Evolutionary conservation across 225 moss, liverwort and hornwort genomes (phyloP).

Genomic region (Sphagnum contortum): DNA sequence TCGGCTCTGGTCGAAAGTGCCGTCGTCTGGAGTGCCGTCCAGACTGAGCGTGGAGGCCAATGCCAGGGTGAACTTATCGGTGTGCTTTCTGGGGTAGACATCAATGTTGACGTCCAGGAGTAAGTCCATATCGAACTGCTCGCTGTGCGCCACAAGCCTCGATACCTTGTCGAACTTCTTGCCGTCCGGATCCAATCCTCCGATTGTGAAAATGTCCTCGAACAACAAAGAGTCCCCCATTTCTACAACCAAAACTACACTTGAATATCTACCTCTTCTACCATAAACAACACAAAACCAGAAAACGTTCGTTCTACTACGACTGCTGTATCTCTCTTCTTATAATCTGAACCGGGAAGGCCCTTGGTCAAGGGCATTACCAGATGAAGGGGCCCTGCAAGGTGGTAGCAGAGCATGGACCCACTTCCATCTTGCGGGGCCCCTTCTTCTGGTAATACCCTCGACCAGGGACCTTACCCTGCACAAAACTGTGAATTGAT

Average conservation of each 20-base stretch:
- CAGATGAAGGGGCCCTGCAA: too few relatives aligned
- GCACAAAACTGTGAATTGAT: too few relatives aligned
- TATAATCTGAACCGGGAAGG: too few relatives aligned
- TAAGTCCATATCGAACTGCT: slow-evolving; percentile 90
- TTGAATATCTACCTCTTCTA: too few relatives aligned
- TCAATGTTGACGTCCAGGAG: slow-evolving; percentile 77
- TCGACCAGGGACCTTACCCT: too few relatives aligned
- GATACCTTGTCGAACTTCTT: slow-evolving; percentile 94
- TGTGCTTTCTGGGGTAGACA: slow-evolving; percentile 54
- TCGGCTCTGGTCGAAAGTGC: slow-evolving; percentile 82
- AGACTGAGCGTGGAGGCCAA: slow-evolving; percentile 77
- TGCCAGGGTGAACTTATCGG: slow-evolving; percentile 74
- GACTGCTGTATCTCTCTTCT: too few relatives aligned
- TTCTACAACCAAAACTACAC: neutral
- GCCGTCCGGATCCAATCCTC: slow-evolving; percentile 74
- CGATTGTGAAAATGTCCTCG: slow-evolving; percentile 80
- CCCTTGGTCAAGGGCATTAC: too few relatives aligned
- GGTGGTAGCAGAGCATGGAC: too few relatives aligned
- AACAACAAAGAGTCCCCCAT: slow-evolving; percentile 68
- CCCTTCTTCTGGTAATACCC: too few relatives aligned
- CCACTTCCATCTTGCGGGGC: too few relatives aligned
- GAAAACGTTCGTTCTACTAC: too few relatives aligned
- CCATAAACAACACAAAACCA: too few relatives aligned
- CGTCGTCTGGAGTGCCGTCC: slow-evolving; percentile 75
- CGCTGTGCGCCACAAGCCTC: slow-evolving; percentile 75